Percentiles rank a stretch among this genome's conserved stretches.
These are phyloP conservation scores for Phytophthora sansomeana DNA, from an alignment of 352 stramenopile genomes.

Conservation along the genomic window DNA sequence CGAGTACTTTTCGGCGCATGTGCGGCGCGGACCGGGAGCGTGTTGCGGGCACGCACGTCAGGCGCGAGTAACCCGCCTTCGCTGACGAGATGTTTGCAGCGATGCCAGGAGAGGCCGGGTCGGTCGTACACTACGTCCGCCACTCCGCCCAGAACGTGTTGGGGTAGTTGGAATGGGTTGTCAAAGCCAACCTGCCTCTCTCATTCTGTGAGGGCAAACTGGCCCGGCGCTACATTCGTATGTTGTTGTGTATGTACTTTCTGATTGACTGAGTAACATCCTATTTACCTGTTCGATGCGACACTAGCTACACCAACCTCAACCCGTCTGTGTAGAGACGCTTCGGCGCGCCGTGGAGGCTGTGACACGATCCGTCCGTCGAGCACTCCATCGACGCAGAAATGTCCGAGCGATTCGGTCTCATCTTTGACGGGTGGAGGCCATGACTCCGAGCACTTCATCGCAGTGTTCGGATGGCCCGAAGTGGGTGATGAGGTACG, in stretches of 20 bases:
- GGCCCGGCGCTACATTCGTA: constrained; percentile 1
- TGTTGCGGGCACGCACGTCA: constrained; percentile 12
- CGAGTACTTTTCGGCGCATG: constrained; percentile 17
- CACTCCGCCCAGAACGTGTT: constrained; percentile 11
- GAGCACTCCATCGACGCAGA: constrained; percentile 1
- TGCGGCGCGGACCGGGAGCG: constrained; percentile 18
- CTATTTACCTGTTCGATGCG: background rate
- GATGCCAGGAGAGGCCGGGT: constrained; percentile 12
- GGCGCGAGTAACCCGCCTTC: constrained; percentile 5
- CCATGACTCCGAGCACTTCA: constrained; percentile 1
- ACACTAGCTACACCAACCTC: background rate
- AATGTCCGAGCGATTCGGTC: background rate
- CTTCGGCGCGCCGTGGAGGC: constrained; percentile 3
- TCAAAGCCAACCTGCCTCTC: constrained; percentile 18
- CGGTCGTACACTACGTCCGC: constrained; percentile 10
- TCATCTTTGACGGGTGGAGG: constrained; percentile 11
- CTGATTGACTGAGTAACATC: background rate
- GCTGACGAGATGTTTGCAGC: constrained; percentile 11
- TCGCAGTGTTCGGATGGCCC: constrained; percentile 4
- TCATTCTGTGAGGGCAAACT: constrained; percentile 20
- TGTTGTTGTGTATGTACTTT: background rate
- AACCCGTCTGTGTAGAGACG: constrained; percentile 2
- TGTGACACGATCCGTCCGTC: background rate
- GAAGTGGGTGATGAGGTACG: constrained; percentile 5
- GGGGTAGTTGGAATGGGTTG: constrained; percentile 3